Conservation (phyloP, 768 basidiomycete genomes). For the Leccinum longicurvipes region DNA sequence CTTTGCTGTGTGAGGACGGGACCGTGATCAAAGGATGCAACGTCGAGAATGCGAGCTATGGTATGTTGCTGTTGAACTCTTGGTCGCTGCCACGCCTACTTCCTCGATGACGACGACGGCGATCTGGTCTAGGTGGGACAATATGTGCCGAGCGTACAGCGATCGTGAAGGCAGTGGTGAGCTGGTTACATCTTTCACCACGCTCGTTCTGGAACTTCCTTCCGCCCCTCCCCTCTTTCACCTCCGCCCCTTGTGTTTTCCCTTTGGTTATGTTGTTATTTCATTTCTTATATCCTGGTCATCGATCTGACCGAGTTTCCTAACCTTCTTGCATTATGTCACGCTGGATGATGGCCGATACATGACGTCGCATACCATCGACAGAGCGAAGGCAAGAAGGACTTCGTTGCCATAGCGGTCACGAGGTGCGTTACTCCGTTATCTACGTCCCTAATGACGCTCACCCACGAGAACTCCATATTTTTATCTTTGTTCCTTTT, state of each 20-base stretch:
- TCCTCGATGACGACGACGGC: not conserved
- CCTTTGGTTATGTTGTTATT: not conserved
- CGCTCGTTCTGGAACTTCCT: not conserved
- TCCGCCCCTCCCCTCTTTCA: not conserved
- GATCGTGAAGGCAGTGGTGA: conserved; percentile 87
- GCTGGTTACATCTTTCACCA: conserved; percentile 21
- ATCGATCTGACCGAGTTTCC: not conserved
- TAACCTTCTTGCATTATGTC: not conserved
- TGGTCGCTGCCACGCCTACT: not conserved
- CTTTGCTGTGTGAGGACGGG: conserved; percentile 68
- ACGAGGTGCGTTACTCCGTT: conserved; percentile 51
- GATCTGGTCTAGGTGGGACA: conserved; percentile 56
- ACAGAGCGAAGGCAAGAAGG: conserved; percentile 74
- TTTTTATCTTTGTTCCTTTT: not conserved
- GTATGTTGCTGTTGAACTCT: conserved; percentile 41
- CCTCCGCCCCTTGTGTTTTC: not conserved
- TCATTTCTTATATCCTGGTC: not conserved
- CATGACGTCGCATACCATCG: not conserved
- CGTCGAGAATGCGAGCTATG: conserved; percentile 92
- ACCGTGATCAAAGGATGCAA: conserved; percentile 82
- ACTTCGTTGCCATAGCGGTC: conserved; percentile 78
- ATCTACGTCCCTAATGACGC: not conserved
- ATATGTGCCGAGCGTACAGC: conserved; percentile 97
- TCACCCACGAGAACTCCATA: not conserved
- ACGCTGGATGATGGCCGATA: not conserved